These are phyloP conservation scores for Annulohypoxylon stygium DNA, from an alignment of 495 filamentous ascomycete species.

Conservation along the genomic window DNA sequence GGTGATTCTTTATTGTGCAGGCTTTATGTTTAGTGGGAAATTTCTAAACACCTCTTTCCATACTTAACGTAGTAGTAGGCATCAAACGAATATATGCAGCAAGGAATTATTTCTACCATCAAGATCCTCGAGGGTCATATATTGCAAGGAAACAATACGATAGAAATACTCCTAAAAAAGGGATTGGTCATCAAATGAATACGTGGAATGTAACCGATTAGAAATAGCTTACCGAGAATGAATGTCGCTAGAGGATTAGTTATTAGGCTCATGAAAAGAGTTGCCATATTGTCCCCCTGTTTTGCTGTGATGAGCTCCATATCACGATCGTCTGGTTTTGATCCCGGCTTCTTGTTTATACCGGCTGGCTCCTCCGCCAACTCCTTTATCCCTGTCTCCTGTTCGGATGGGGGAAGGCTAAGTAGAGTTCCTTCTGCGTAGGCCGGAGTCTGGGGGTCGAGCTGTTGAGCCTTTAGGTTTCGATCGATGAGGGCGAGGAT, in stretches of 20 bases:
- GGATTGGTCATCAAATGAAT: background rate
- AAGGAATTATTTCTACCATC: background rate
- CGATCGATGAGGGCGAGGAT: slow-evolving; percentile 8
- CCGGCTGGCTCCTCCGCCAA: background rate
- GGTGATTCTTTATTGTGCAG: background rate
- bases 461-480: background rate
- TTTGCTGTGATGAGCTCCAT: background rate
- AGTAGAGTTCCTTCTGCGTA: background rate
- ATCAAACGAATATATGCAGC: too few relatives aligned
- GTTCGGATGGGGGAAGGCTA: background rate
- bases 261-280: background rate
- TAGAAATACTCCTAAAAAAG: background rate
- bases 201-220: background rate
- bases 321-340: background rate
- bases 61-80: too few relatives aligned
- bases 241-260: background rate
- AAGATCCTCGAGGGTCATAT: background rate
- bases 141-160: background rate
- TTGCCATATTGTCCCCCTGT: background rate
- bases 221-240: background rate
- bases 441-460: background rate
- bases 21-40: too few relatives aligned
- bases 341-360: background rate
- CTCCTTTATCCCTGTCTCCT: background rate
- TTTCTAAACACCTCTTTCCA: too few relatives aligned